Evolutionary conservation across 208 protist species (phyloP), one percentile per base, ranked within the genome.

Genomic region (Trypanosomatidae sp.): DNA sequence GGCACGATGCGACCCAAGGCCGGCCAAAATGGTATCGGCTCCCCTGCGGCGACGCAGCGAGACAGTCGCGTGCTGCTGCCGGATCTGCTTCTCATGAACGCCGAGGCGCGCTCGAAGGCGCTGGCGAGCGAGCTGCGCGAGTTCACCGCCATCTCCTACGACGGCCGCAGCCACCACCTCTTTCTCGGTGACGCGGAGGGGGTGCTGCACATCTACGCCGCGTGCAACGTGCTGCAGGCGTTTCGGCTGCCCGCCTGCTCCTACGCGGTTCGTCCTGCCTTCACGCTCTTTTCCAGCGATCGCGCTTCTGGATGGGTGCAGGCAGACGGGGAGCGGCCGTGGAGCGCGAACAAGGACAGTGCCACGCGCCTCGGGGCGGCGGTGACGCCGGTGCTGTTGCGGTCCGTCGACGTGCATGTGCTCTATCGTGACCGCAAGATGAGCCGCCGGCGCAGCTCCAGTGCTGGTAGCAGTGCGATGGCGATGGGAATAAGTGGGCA

Each of bases 161-260:
- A 95, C 68, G 74, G 78, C 4, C 56, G 71, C 0, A 71, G 76
- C 9, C 88, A 95, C 59, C 79, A 76, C 58, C 80, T 95, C 22
- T 93, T 91, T 69, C 62, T 91, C n/a, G 88, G 83, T 1, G 81
- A 91, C 71, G 56, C 66, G 28, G 66, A 79, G 7, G 91, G 91
- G 15, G 71, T 79, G 4, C 69, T 95, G 33, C 79, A 84, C 72
- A 66, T 86, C n/a, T 92, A 87, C 36, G 69, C 74, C 36, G 47
- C 88, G 69, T 95, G 91, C 71, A 15, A 39, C 1, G 36, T 91
- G n/a, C 74, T 93, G 2, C 86, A 87, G 46, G 58, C 39, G 25
- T 92, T 80, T 69, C 44, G 77, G 49, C 33, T 93, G 66, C 81
- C 71, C 15, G 56, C 25, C 2, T 85, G 83, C 74, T 50, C 70